Evolutionary conservation across 352 stramenopile genomes (phyloP), one percentile per base, ranked within the genome.

Genomic region (Globisporangium middletonii): DNA sequence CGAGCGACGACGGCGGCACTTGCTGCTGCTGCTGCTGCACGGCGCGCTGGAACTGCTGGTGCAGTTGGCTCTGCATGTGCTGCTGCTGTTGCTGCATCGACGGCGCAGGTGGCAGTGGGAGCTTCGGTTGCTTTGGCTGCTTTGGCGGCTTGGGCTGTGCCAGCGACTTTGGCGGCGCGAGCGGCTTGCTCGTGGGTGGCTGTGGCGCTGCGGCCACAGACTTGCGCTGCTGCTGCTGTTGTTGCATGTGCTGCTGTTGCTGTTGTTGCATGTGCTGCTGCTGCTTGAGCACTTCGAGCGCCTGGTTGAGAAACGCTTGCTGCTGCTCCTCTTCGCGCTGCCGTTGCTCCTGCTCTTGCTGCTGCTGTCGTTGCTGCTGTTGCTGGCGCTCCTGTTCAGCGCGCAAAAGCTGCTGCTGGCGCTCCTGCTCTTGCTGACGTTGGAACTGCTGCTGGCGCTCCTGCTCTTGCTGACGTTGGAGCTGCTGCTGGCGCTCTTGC

Each of bases 281-380:
- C 42, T 77, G 73, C 41, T 68, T 81, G 28, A 79, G 43, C 33
- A 69, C 65, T 62, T 79, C 73, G 9, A 82, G 60, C 5, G 70
- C 71, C 64, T 79, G 69, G 47, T 78, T 67, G 19, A 78, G 61
- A 45, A 81, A 75, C 12, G 64, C 72, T 30, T 73, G 64, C 28
- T 73, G 64, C 33, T 73, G 64, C 57, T 69, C 56, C 41, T 69
- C 59, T 30, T 69, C 55, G 18, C 66, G 67, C 28, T 67, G 57
- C 44, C 67, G 67, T 27, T 58, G 50, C 19, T 63, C 48, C 27
- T 58, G 52, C 33, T 65, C 43, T 7, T 51, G 50, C n/a, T 60
- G 28, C 30, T 57, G 62, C 7, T 66, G 57, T 37, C 67, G 65
- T 28, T 63, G 55, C 7, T 63, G 50, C 12, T 53, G 54, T 5